phyloP scores from a whole-genome alignment of 2,329 filamentous ascomycete species.

The Leptographium flavum region DNA sequence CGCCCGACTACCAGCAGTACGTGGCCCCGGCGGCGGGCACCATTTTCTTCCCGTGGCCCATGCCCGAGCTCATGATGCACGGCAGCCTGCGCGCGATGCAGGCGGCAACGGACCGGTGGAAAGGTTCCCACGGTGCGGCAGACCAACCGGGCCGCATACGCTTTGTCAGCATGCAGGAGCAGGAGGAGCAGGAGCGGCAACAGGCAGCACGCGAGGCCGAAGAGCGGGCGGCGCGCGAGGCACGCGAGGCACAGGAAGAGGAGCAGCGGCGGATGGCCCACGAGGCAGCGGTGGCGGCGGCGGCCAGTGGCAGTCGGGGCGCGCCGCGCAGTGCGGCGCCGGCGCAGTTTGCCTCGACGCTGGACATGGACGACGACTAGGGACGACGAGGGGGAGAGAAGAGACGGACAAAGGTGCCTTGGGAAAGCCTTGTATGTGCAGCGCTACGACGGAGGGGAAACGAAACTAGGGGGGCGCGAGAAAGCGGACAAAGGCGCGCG shows the following conservation, averaged over 20 bases:
- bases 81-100: conserved; percentile 55
- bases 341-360: conserved; percentile 9
- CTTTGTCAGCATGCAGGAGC: conserved; percentile 27
- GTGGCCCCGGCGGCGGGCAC: conserved; percentile 42
- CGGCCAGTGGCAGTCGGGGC: conserved; percentile 13
- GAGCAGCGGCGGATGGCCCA: conserved; percentile 28
- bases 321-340: not conserved
- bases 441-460: no score
- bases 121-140: conserved; percentile 19
- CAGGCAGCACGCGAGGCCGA: conserved; percentile 23
- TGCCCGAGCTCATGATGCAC: conserved; percentile 50
- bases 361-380: conserved; percentile 12
- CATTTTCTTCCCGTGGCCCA: conserved; percentile 66
- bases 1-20: conserved; percentile 31
- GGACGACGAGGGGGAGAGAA: not conserved
- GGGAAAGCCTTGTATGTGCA: no score
- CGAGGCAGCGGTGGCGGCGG: conserved; percentile 25
- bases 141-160: conserved; percentile 41
- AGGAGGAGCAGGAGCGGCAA: conserved; percentile 35
- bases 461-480: no score
- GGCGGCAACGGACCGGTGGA: conserved; percentile 7
- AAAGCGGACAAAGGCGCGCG: conserved; percentile 62
- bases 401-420: not conserved
- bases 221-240: conserved; percentile 28
- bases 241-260: conserved; percentile 30